Base-by-base conservation (phyloP, 1,284 basidiomycete species). In the Papiliotrema laurentii region DNA sequence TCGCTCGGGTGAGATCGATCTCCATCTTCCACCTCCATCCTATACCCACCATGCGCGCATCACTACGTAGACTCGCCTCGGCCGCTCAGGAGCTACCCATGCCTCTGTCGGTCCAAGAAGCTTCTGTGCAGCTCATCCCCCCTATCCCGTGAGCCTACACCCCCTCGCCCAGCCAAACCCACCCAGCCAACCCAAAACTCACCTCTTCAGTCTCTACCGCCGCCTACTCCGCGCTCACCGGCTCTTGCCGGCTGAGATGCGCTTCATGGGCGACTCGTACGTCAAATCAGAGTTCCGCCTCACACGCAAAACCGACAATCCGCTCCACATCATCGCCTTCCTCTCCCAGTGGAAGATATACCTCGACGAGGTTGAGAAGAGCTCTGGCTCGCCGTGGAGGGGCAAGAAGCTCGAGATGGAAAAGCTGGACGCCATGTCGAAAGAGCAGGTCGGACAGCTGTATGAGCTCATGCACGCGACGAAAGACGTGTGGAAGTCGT, bases 331-430 rank as follows among this genome's bases (percentile, higher is more conserved):
- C 56, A 91, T 96, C 67, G 90, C 89, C 2, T 97, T 97, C 67
- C 77, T 96, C 16, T 85, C 85, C 4, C 87, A 94, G 63, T 96
- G 92, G 92, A 94, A 93, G 71, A 67, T 81, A 51, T 97, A 96
- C 69, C 78, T 96, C 47, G 88, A 93, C 61, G 75, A 82, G 56
- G 66, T 92, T 18, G 66, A 72, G 49, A 31, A 40, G 11, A 35
- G 25, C 10, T 33, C 30, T 3, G 16, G 14, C 9, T 4, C 18
- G 16, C 11, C 22, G 38, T 89, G 85, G 68, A 72, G 66, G 41
- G 89, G 88, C 21, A 83, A 82, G 64, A 85, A 77, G 56, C 73
- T 96, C 47, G 86, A 92, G 68, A 73, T 81, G 16, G 85, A 83
- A 2, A 70, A 83, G 47, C 82, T 91, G 56, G 89, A 93, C 68